Evolutionary conservation across 2,329 filamentous ascomycete species (phyloP), one percentile per base, ranked within the genome.

Genomic region (Zelopaecilomyces penicillatus): DNA sequence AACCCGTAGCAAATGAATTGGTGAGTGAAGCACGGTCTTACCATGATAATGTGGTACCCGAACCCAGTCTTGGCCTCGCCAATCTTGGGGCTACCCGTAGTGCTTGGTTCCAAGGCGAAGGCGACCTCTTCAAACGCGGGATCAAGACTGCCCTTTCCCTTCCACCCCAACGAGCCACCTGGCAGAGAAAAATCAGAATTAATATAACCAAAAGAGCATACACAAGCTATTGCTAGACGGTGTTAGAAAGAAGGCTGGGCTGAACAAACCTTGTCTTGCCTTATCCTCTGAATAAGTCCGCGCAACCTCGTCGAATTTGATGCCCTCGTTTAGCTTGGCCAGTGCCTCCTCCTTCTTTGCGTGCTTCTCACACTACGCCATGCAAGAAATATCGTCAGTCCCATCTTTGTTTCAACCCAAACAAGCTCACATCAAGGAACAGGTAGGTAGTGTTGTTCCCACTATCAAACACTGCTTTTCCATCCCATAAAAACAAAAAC

Each of bases 41-140:
- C 85, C 80, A 89, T 87, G 52, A 90, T 78, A 51, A 90, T 80
- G 62, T 90, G 85, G 68, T 89, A 89, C 1, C 85, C 86, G 65
- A 85, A 83, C 1, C 69, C 73, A 1, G 85, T 89, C 71, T 86
- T 88, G 26, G 74, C 81, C 66, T 88, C 82, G 1, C 70, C 84
- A 57, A 76, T 75, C 57, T 80, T 82, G 2, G 85, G 82, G 47
- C 66, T 80, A 9, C 61, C 69, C 9, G 79, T 82, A 6, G 80
- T 81, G 57, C 82, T 87, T 1, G 75, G 66, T 53, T 83, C 78
- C 32, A 90, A 69, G 28, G 73, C 76, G 61, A 82, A 89, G 6
- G 85, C 86, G 7, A 85, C 76, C 49, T 80, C 78, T 57, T 86
- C 85, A 55, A 91, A 90, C 33, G 79, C 75, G 6, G 77, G 71